Percentiles rank a stretch among this genome's conserved stretches.
Evolutionary conservation across 306 rosid species (phyloP).

Genomic region (Prunus campanulata): DNA sequence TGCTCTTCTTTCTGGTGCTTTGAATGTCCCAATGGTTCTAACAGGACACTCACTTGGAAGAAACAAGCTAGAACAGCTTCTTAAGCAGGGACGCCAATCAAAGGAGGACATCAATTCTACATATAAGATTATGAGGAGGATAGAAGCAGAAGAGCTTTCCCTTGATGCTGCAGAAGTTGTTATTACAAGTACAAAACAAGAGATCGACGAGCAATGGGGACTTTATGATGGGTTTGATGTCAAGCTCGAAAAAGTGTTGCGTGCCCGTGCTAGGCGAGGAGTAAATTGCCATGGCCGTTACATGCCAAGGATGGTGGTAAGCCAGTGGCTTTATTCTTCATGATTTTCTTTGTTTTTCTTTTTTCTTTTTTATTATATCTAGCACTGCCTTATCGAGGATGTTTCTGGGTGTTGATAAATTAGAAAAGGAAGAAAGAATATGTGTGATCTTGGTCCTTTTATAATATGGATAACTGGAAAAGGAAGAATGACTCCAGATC

Average conservation of each 20-base stretch:
- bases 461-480: neutral
- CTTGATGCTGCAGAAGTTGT: constrained; percentile 92
- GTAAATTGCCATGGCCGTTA: constrained; percentile 81
- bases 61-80: constrained; percentile 88
- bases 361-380: neutral
- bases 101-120: constrained; percentile 87
- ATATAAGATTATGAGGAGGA: constrained; percentile 86
- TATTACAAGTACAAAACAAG: constrained; percentile 89
- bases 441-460: neutral
- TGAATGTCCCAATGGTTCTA: constrained; percentile 84
- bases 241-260: constrained; percentile 82
- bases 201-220: constrained; percentile 94
- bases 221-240: constrained; percentile 91
- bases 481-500: neutral
- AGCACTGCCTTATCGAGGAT: neutral
- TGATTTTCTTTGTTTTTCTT: neutral
- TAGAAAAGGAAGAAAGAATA: neutral
- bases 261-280: constrained; percentile 82
- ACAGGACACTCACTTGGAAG: constrained; percentile 94
- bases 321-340: neutral
- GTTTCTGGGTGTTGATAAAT: neutral
- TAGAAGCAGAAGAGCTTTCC: constrained; percentile 85
- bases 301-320: constrained; percentile 98
- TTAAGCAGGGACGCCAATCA: constrained; percentile 88
- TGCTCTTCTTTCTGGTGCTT: constrained; percentile 91